phyloP scores from a whole-genome alignment of 169 alveolate species.

The Sarcocystis neurona region DNA sequence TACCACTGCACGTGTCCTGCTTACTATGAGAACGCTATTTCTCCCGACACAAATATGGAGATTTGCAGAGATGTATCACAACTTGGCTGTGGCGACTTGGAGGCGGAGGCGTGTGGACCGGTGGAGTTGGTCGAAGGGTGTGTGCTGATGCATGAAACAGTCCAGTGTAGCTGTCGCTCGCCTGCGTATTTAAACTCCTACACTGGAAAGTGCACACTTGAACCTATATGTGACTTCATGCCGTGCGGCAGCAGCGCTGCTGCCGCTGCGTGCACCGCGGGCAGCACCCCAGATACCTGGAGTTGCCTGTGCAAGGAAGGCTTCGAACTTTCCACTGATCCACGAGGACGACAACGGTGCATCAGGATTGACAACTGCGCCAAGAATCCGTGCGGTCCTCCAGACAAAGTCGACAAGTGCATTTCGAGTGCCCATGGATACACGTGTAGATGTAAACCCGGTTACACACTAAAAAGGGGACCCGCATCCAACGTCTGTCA shows the following conservation, averaged over 20 bases:
- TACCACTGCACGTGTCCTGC: no score
- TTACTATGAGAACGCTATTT: no score
- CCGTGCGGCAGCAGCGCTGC: background rate
- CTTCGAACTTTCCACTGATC: background rate
- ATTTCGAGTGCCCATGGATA: background rate
- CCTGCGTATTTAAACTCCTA: background rate
- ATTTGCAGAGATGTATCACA: background rate
- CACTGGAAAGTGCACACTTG: background rate
- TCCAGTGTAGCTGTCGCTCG: background rate
- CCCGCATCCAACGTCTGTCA: no score
- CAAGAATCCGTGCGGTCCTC: constrained; percentile 27
- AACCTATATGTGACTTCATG: background rate
- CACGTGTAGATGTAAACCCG: constrained; percentile 7
- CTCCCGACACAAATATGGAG: no score
- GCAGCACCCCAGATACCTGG: background rate
- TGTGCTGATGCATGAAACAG: background rate
- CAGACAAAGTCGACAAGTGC: background rate
- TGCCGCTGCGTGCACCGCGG: background rate
- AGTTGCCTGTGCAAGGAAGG: background rate
- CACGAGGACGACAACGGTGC: background rate
- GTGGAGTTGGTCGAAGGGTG: background rate
- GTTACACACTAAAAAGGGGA: background rate
- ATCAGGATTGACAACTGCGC: background rate
- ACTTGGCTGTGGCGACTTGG: background rate
- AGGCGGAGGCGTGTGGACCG: background rate